Conservation (phyloP, 176 grass and related monocot genomes). For the Stipa capillata region DNA sequence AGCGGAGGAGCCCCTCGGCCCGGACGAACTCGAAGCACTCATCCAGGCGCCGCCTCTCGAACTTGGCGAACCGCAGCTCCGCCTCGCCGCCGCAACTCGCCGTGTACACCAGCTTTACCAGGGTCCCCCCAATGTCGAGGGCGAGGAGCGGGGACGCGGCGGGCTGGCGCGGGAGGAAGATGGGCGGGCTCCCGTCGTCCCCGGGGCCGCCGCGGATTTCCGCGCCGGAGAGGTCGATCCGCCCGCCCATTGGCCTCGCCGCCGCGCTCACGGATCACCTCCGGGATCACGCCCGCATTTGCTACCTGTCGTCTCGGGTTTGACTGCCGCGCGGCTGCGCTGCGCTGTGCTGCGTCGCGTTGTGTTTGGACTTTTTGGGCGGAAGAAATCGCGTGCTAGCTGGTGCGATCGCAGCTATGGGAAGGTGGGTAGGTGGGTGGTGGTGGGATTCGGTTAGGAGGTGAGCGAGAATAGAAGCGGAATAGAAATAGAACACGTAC, state of each 20-base stretch:
- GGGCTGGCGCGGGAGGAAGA: constrained; percentile 69
- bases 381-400: neutral
- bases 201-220: constrained; percentile 56
- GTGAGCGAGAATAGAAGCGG: neutral
- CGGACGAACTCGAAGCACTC: constrained; percentile 74
- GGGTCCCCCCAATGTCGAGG: constrained; percentile 89
- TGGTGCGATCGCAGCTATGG: neutral
- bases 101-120: constrained; percentile 93
- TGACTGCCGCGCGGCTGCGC: neutral
- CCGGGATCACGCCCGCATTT: constrained; percentile 25
- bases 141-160: constrained; percentile 59
- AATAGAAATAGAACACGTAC: no score
- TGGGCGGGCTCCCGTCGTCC: constrained; percentile 50
- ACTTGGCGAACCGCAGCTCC: constrained; percentile 76
- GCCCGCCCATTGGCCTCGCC: neutral
- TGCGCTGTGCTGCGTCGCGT: neutral
- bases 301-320: neutral
- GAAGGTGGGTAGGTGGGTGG: neutral
- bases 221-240: constrained; percentile 59
- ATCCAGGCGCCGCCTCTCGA: constrained; percentile 68
- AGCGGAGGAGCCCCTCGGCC: constrained; percentile 38
- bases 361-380: neutral
- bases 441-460: neutral
- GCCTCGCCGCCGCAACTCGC: constrained; percentile 26
- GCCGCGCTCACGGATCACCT: neutral